Percentiles rank a stretch among this genome's conserved stretches.
Conservation (phyloP, 2,329 filamentous ascomycete genomes). For the Claviceps fusiformis region DNA sequence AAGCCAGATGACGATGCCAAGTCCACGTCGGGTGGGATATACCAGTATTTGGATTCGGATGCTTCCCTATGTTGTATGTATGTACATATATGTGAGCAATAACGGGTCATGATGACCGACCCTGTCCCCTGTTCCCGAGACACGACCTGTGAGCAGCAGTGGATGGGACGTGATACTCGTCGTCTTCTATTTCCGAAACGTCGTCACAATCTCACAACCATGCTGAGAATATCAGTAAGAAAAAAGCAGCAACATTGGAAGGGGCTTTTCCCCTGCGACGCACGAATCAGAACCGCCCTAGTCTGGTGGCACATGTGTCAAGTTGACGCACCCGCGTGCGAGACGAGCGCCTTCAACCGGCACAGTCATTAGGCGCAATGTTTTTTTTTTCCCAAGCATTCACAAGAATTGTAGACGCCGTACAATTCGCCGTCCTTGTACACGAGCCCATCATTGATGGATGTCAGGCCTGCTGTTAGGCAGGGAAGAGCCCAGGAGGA, state of each 20-base stretch:
- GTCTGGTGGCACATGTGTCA: background rate
- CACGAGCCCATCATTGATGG: too few species aligned
- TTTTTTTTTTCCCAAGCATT: background rate
- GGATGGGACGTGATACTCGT: background rate
- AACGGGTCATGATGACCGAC: background rate
- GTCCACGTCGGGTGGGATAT: background rate
- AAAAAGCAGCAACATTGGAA: background rate
- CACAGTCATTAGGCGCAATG: background rate
- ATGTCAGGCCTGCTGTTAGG: background rate
- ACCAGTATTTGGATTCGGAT: background rate
- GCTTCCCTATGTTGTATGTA: background rate
- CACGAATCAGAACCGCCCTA: background rate
- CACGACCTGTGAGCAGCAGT: background rate
- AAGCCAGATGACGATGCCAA: background rate
- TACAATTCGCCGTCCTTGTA: background rate
- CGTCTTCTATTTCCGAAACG: background rate
- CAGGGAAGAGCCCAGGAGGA: background rate
- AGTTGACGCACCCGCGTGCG: background rate
- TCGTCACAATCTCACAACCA: background rate
- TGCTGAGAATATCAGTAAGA: background rate
- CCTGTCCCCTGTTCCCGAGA: background rate
- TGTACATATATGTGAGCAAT: background rate
- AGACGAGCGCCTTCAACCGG: background rate
- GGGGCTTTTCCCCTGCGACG: background rate
- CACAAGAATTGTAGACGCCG: background rate